phyloP scores from a whole-genome alignment of 345 rosid genomes.

The Lumnitzera littorea region DNA sequence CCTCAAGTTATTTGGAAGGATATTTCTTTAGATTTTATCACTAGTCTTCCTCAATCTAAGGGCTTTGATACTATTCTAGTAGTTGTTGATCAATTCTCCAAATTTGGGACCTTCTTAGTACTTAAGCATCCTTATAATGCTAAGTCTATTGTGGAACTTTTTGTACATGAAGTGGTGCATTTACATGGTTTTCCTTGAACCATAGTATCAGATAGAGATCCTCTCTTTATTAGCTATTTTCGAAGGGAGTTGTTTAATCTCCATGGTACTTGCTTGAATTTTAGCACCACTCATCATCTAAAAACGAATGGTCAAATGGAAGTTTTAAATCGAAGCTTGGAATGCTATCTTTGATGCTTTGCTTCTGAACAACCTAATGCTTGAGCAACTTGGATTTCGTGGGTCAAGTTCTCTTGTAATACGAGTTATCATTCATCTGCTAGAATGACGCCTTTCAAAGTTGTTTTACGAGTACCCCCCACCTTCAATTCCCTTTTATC shows the following conservation, averaged over 20 bases:
- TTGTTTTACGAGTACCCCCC: no score
- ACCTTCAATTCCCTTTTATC: no score
- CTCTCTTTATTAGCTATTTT: not conserved
- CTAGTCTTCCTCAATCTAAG: not conserved
- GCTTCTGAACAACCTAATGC: not conserved
- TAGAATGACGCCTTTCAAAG: no score
- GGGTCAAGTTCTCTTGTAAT: no score
- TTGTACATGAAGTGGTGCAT: not conserved
- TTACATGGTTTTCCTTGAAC: not conserved
- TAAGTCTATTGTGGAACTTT: not conserved
- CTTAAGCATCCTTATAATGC: not conserved
- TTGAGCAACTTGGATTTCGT: not conserved
- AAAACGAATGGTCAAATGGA: not conserved
- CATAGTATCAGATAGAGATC: not conserved
- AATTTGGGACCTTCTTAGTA: not conserved
- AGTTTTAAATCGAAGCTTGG: no score
- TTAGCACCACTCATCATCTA: not conserved
- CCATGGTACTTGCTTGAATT: not conserved
- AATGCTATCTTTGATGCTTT: not conserved
- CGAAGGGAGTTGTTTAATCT: not conserved
- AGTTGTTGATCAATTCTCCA: not conserved
- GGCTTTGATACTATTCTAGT: not conserved
- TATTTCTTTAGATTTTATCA: not conserved
- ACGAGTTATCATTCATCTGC: no score
- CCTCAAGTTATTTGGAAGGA: not conserved